Conservation (phyloP, 2,329 filamentous ascomycete genomes). For the Claviceps cyperi region DNA sequence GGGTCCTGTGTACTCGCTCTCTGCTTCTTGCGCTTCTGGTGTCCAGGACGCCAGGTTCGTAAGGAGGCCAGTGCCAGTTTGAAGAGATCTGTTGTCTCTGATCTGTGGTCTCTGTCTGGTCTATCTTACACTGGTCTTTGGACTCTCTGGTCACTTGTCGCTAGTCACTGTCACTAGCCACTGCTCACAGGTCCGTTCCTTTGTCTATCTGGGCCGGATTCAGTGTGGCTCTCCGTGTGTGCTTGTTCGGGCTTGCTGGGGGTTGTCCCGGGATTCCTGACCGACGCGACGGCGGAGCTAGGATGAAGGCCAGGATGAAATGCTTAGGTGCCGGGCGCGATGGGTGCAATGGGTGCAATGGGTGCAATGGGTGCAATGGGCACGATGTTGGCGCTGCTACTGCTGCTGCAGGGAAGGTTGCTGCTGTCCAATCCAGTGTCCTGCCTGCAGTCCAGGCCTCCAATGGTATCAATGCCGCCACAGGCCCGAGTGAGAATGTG, state of each 20-base stretch:
- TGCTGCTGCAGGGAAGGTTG: not conserved
- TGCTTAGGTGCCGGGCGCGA: too few species aligned
- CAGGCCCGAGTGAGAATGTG: not conserved
- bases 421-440: not conserved
- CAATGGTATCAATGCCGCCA: not conserved
- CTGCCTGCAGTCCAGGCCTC: too few species aligned
- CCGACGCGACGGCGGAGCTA: not conserved
- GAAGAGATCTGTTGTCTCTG: too few species aligned
- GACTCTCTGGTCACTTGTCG: too few species aligned
- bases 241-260: not conserved
- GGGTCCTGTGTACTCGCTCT: not conserved
- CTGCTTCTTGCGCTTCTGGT: not conserved
- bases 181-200: too few species aligned
- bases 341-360: too few species aligned
- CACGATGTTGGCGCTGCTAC: not conserved
- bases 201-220: too few species aligned
- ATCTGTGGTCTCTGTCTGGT: too few species aligned
- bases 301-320: too few species aligned
- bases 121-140: too few species aligned
- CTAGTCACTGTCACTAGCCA: too few species aligned
- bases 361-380: not conserved
- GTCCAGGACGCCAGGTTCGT: not conserved
- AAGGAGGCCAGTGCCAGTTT: not conserved
- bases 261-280: not conserved
- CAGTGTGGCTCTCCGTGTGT: slow-evolving; percentile 1